Percentiles rank a stretch among this genome's conserved stretches.
phyloP scores from a whole-genome alignment of 352 stramenopile genomes.

The Phytophthora sp. region DNA sequence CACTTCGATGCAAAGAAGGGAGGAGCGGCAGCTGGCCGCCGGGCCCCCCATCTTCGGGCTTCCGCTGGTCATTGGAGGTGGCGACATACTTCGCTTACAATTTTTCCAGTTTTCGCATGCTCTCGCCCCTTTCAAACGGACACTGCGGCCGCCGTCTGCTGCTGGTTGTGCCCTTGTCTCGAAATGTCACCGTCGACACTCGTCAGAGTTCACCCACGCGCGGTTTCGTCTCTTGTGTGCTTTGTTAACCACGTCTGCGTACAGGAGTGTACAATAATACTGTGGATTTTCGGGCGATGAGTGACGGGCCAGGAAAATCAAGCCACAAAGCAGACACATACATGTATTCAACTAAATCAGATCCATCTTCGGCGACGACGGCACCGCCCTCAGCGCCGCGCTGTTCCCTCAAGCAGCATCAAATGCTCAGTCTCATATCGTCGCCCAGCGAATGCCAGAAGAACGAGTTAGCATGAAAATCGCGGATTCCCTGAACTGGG shows the following conservation, averaged over 20 bases:
- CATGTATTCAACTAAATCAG: conserved; percentile 14
- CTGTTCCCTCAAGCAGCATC: background rate
- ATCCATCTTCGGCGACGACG: background rate
- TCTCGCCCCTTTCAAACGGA: conserved; percentile 3
- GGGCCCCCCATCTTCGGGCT: no score
- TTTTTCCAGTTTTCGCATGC: conserved; percentile 7
- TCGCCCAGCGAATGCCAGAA: no score
- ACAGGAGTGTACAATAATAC: background rate
- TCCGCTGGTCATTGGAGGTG: conserved; percentile 1
- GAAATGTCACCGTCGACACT: conserved; percentile 11
- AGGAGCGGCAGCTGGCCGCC: conserved; percentile 1
- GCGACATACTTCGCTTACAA: background rate
- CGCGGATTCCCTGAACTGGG: conserved; percentile 3
- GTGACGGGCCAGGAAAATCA: conserved; percentile 15
- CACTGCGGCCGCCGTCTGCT: conserved; percentile 10
- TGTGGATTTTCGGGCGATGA: conserved; percentile 3
- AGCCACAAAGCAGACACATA: conserved; percentile 12
- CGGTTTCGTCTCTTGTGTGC: conserved; percentile 2
- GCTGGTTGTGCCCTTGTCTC: conserved; percentile 11
- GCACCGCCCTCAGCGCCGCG: background rate
- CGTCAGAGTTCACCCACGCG: background rate
- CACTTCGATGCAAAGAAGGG: conserved; percentile 12
- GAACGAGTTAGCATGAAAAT: no score
- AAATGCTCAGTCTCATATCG: background rate
- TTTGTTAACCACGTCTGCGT: background rate